Evolutionary conservation across 176 grass and related monocot species (phyloP), one percentile per base, ranked within the genome.

Genomic region (Carex littledalei): DNA sequence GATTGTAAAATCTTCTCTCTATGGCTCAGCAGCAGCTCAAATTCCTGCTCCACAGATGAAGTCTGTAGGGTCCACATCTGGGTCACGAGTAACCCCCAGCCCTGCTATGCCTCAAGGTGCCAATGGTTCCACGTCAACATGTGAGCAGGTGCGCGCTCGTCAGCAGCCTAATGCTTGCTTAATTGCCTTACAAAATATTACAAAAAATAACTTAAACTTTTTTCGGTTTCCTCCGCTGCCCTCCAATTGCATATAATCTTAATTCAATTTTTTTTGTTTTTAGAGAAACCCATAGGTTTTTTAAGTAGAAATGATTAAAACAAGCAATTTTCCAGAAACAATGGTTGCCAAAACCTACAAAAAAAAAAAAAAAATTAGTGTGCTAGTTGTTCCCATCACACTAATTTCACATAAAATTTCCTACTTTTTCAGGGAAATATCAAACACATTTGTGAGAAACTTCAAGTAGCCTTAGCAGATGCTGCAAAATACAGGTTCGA

Each of bases 21-120:
- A 39, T 39, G 37, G 37, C 37, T 4, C 37, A 39, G 4, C 5
- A 6, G 37, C 37, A 39, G 37, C 37, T 39, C 0, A 39, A 6
- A 39, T 39, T 6, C 37, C 5, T 39, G 37, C 37, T 39, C 37
- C 37, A 39, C 37, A 1, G 37, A 95, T 99, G 62, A 92, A 69
- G 68, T 32, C 55, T 14, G 90, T 83, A 18, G 41, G 84, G 9
- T 17, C 91, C 63, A 26, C 90, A 70, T 43, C 81, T 39, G 5
- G 0, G 37, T 4, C 37, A 39, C 37, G 5, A 39, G 37, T 6
- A 6, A 39, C 5, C 37, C 37, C 4, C 37, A 6, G 37, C 37
- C 5, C 4, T 4, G 5, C 37, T 6, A 39, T 39, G 37, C 37
- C 57, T 60, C 57, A 20, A 20, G 86, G 66, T 20, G 86, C 91